phyloP scores from a whole-genome alignment of 2,329 filamentous ascomycete genomes.

The Colletotrichum higginsianum region DNA sequence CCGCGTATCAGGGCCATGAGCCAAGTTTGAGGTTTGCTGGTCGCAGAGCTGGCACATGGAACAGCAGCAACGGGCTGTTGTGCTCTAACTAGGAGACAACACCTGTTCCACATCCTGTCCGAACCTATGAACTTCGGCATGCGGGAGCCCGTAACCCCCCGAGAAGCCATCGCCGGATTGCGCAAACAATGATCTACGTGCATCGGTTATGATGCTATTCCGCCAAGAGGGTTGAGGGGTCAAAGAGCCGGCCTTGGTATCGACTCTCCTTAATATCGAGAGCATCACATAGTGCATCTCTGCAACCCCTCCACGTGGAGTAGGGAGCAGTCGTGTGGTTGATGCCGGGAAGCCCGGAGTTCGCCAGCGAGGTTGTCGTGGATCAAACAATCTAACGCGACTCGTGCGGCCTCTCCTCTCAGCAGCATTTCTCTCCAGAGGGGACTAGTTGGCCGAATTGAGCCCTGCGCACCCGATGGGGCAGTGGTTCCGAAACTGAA shows the following conservation, averaged over 20 bases:
- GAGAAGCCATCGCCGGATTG: constrained; percentile 19
- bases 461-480: constrained; percentile 14
- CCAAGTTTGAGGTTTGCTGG: constrained; percentile 14
- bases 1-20: constrained; percentile 27
- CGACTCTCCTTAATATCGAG: constrained; percentile 38
- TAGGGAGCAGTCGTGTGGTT: constrained; percentile 22
- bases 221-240: not conserved
- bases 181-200: constrained; percentile 3
- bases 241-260: constrained; percentile 1
- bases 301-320: constrained; percentile 22
- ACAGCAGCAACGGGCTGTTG: not conserved
- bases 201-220: constrained; percentile 14
- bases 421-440: not conserved
- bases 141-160: not conserved
- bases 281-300: constrained; percentile 2
- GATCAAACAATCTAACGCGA: constrained; percentile 16
- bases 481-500: constrained; percentile 38
- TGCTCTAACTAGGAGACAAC: not conserved
- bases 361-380: not conserved
- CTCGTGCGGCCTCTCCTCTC: not conserved
- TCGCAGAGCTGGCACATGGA: constrained; percentile 17
- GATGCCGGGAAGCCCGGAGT: constrained; percentile 32
- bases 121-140: not conserved
- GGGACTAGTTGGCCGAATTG: not conserved
- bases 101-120: not conserved